Base-by-base conservation (phyloP, 345 rosid species). In the Populus ilicifolia region DNA sequence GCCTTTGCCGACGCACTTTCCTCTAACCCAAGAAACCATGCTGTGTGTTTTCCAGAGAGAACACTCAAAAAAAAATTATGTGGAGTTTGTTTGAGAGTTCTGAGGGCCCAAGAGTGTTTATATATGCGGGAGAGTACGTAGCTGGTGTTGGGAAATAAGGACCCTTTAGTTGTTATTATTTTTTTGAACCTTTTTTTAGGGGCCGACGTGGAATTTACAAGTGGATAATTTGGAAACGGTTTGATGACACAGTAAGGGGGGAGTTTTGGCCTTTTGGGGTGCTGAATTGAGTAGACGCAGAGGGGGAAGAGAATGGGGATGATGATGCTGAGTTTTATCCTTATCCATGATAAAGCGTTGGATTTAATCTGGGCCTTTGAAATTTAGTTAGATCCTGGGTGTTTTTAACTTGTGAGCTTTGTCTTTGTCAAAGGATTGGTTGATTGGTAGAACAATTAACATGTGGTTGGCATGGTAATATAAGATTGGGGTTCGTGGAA, bases 1-100 rank as follows among this genome's bases (percentile, higher is more conserved):
- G 23, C 96, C 96, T 70, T 75, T 76, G 79, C 96, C 93, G 0
- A 91, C 38, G 77, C 84, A 86, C 80, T 78, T 30, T 48, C 93
- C 91, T 70, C 90, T 84, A 33, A 76, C 48, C 94, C 94, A 90
- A 69, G 86, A 89, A 78, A 44, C 79, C 79, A 72, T 70, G 14
- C 17, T 59, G 36, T 73, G 50, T 38, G 25, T 73, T 38, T 56
- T 65, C 21, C 56, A 5, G 13, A 18, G 73, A 64, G 36, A 44
- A 25, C 54, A 14, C 35, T 16, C 6, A 8, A n/a, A 8, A n/a
- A 46, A 59, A 25, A 59, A 6, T 0, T 5, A 16, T 8, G 20
- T 2, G 69, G 16, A 35, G 39, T 16, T 65, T 33, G 36, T 18
- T 33, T 65, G 12, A 29, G 3, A 29, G 20, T 71, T 35, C 33